Percentiles rank a stretch among this genome's conserved stretches.
These are phyloP conservation scores for Backusella psychrophila DNA, from an alignment of 192 early-diverging fungal species.

Conservation along the genomic window DNA sequence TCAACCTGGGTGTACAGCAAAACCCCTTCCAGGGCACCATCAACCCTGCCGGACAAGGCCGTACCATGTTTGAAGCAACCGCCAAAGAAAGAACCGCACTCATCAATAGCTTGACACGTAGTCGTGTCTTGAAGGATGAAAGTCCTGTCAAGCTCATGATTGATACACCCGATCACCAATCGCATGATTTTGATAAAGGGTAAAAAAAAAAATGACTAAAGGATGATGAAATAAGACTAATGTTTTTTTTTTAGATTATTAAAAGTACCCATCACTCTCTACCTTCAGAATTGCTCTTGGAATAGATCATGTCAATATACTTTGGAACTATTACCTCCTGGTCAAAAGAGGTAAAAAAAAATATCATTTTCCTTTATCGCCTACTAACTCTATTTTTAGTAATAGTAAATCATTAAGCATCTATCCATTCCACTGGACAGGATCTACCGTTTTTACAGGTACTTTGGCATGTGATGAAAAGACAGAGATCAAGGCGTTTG, in stretches of 20 bases:
- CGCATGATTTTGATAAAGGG: constrained; percentile 48
- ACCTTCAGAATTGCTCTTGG: constrained; percentile 72
- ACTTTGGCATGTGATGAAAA: constrained; percentile 54
- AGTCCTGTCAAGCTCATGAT: constrained; percentile 66
- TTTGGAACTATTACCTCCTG: constrained; percentile 53
- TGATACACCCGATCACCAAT: constrained; percentile 37
- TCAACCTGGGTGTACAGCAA: constrained; percentile 80
- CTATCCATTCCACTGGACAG: constrained; percentile 62
- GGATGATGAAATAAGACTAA: not conserved
- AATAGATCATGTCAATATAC: constrained; percentile 56
- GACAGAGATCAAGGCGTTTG: constrained; percentile 40
- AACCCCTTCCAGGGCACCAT: constrained; percentile 60
- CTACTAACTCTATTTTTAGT: constrained; percentile 8
- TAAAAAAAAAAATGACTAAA: constrained; percentile 28
- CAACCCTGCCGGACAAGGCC: constrained; percentile 35
- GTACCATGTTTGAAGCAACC: constrained; percentile 70
- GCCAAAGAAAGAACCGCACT: constrained; percentile 62
- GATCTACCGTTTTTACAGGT: constrained; percentile 54
- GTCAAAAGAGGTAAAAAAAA: constrained; percentile 26
- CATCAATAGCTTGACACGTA: constrained; percentile 62
- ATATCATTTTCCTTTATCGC: constrained; percentile 12
- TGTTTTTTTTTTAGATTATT: constrained; percentile 43
- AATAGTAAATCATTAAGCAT: constrained; percentile 21
- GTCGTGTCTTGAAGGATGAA: constrained; percentile 59
- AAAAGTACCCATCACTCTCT: constrained; percentile 52